A percentile compares a stretch with the other conserved stretches of the same genome.
Conservation (phyloP, 2,329 filamentous ascomycete genomes). For the Apiospora malaysiana region DNA sequence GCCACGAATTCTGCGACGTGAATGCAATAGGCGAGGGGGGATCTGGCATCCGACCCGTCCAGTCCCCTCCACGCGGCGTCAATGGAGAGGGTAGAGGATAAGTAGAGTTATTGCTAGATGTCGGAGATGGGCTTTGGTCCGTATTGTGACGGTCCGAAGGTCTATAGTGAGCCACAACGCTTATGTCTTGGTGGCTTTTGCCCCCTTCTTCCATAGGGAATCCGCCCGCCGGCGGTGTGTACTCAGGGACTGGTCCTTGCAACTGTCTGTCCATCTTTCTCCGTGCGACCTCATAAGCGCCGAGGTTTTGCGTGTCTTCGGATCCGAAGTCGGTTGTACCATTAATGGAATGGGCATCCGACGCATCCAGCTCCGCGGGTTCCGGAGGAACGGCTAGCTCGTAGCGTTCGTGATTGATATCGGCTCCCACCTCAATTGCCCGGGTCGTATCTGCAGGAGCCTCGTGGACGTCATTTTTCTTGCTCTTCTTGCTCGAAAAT, state of each 20-base stretch:
- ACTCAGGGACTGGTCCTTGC: constrained; percentile 55
- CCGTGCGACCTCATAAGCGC: constrained; percentile 57
- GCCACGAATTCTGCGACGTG: constrained; percentile 37
- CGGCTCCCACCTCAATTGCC: constrained; percentile 48
- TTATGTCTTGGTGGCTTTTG: constrained; percentile 44
- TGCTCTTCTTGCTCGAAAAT: constrained; percentile 42
- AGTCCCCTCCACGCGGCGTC: constrained; percentile 50
- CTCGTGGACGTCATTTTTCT: constrained; percentile 32
- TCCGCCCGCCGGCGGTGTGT: constrained; percentile 50
- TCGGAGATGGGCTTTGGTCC: constrained; percentile 39
- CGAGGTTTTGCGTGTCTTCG: constrained; percentile 47
- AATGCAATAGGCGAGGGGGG: constrained; percentile 51
- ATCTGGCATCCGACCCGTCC: constrained; percentile 45
- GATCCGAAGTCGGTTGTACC: constrained; percentile 49
- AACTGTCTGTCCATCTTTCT: constrained; percentile 58
- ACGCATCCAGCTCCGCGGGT: constrained; percentile 57
- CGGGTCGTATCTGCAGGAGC: constrained; percentile 39
- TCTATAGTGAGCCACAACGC: constrained; percentile 42
- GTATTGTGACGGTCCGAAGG: constrained; percentile 36
- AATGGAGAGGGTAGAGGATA: constrained; percentile 54
- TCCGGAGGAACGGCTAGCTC: constrained; percentile 54
- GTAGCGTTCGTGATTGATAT: constrained; percentile 55
- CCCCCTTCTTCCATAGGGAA: constrained; percentile 37
- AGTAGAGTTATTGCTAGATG: constrained; percentile 42
- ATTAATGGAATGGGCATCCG: constrained; percentile 44